Base-by-base conservation (phyloP, 2,329 filamentous ascomycete species). In the Fusarium nodosum region DNA sequence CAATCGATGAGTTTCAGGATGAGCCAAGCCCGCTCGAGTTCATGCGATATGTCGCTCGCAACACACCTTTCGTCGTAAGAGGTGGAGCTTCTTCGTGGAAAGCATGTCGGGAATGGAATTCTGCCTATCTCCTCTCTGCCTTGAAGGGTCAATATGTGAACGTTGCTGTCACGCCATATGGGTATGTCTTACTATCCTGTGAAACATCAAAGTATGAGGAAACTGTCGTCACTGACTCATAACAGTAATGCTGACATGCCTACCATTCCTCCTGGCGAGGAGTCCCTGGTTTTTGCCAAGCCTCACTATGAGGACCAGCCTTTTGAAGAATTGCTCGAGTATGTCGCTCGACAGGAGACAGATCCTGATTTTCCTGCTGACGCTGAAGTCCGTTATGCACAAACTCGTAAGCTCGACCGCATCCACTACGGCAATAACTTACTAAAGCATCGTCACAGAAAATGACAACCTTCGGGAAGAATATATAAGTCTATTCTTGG, bases 401-500 rank as follows among this genome's bases (percentile, higher is more conserved):
- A 94, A 79, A 93, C 91, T 38, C 92, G 88, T 90, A 79, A 76
- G 86, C 4, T 20, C 10, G 33, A 8, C 26, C 22, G 1, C n/a
- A 15, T 24, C 31, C 12, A 13, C 7, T 2, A 7, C 13, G 54
- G n/a, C 34, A n/a, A 31, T 5, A 6, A 5, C 1, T 7, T 44
- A 20, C 16, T 53, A 16, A 71, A 28, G n/a, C 11, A 15, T 26
- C n/a, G 1, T 15, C 16, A 5, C 60, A 90, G 89, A 96, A 82
- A 94, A 96, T 76, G 91, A 95, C 77, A 96, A 95, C 74, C 85
- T 96, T 22, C 87, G 90, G 3, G 84, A 89, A 62, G 93, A 96
- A 78, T 96, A 94, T 76, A 68, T 81, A 1, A 73, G 82, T 1
- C 84, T 96, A 4, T 88, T 90, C 75, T 74, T 81, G 1, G 86